These are phyloP conservation scores for Oryza meridionalis DNA, from an alignment of 176 grass and related monocot species.

Conservation along the genomic window DNA sequence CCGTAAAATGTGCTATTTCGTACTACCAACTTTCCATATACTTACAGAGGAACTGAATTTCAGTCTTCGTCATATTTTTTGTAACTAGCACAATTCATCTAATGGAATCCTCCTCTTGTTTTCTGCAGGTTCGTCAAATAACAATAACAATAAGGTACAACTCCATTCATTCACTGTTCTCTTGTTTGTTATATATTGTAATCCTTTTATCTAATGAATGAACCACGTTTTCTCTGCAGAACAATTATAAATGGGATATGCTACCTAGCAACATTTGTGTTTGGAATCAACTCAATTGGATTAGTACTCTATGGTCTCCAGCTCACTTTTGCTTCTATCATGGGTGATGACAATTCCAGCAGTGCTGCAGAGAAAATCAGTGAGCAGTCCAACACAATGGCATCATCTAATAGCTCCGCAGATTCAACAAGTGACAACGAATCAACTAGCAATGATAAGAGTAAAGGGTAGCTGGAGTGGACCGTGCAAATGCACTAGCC, in stretches of 20 bases:
- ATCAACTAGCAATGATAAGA: slow-evolving; percentile 56
- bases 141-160: slow-evolving; percentile 87
- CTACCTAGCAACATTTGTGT: slow-evolving; percentile 93
- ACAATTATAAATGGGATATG: slow-evolving; percentile 92
- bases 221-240: slow-evolving; percentile 46
- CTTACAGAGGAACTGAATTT: not conserved
- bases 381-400: slow-evolving; percentile 46
- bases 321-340: slow-evolving; percentile 67
- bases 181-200: not conserved
- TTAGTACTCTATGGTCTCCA: slow-evolving; percentile 80
- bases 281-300: slow-evolving; percentile 78
- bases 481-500: not conserved
- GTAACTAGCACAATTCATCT: slow-evolving; percentile 34
- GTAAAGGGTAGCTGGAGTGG: slow-evolving; percentile 52
- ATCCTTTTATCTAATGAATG: slow-evolving; percentile 14
- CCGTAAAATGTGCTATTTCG: not conserved
- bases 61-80: not conserved
- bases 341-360: slow-evolving; percentile 41
- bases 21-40: not conserved
- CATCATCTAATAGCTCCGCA: slow-evolving; percentile 50
- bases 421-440: slow-evolving; percentile 39
- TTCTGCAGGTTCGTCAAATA: slow-evolving; percentile 91
- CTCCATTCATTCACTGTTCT: slow-evolving; percentile 28
- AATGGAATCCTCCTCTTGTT: slow-evolving; percentile 19
- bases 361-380: slow-evolving; percentile 46